phyloP scores from a whole-genome alignment of 2,329 filamentous ascomycete genomes.

The Fusarium austroafricanum region DNA sequence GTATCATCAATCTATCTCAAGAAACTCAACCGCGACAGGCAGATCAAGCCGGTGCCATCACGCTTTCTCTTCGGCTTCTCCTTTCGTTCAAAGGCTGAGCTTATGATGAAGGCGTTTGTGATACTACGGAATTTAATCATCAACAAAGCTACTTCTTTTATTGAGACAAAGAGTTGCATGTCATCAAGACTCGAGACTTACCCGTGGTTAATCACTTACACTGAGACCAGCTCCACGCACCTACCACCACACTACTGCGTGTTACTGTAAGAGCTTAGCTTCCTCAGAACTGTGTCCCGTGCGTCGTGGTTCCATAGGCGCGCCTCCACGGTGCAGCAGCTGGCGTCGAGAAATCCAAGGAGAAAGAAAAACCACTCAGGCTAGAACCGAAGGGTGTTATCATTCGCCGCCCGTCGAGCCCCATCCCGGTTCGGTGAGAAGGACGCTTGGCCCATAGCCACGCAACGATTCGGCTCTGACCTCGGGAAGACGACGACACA shows the following conservation, averaged over 20 bases:
- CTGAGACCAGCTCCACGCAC: constrained; percentile 12
- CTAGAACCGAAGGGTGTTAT: constrained; percentile 7
- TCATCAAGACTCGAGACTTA: constrained; percentile 23
- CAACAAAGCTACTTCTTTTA: constrained; percentile 14
- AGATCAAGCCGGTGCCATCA: background rate
- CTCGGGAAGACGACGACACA: constrained; percentile 27
- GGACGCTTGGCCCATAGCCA: constrained; percentile 18
- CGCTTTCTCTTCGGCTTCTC: background rate
- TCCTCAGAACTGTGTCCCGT: constrained; percentile 20
- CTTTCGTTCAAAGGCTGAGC: background rate
- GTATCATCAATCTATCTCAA: background rate
- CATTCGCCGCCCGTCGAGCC: background rate
- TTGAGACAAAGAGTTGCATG: constrained; percentile 10
- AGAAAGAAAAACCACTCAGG: constrained; percentile 32
- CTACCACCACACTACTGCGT: constrained; percentile 21
- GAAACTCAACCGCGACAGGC: background rate
- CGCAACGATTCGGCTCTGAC: constrained; percentile 30
- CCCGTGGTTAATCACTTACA: constrained; percentile 36
- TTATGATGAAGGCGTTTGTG: background rate
- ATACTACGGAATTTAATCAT: background rate
- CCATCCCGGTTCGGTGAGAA: constrained; percentile 40
- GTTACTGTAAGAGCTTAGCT: constrained; percentile 27
- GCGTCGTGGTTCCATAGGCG: constrained; percentile 36
- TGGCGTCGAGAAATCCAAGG: constrained; percentile 12
- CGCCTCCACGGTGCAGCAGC: constrained; percentile 32